Evolutionary conservation across 352 stramenopile genomes (phyloP), one percentile per base, ranked within the genome.

Genomic region (Blastocystis sp.): DNA sequence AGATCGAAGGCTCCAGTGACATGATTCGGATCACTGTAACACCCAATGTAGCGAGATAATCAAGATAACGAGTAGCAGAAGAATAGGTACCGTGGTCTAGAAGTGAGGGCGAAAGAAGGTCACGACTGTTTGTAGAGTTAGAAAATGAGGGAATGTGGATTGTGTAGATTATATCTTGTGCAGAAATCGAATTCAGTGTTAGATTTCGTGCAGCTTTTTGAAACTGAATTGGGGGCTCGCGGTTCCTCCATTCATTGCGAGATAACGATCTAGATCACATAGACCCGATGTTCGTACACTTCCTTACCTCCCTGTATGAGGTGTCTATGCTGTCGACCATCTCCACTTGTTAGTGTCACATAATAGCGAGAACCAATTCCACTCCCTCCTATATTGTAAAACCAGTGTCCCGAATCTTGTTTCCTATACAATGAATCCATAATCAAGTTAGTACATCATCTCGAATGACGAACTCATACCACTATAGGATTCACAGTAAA

Each of bases 61-160:
- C 18, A 5, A 80, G 11, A 9, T 47, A 47, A 15, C 5, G 29
- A 13, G 29, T 23, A 9, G 50, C 45, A 2, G 70, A 66, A 15
- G 15, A 23, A 56, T 80, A 80, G 9, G 70, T 80, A 4, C 70
- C 70, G 11, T 41, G n/a, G 18, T 63, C 70, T 80, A 37, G 11
- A 29, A 47, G n/a, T 59, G 29, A 80, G 3, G 37, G 5, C 1
- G 1, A 23, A 23, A 76, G 13, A 43, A 8, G 56, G n/a, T 9
- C 11, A 59, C 4, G 29, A 79, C 68, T 11, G 26, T 79, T 79
- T 20, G 26, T 39, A 37, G 7, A 11, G 11, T 26, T 64, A 13
- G 45, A n/a, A n/a, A 80, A 80, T n/a, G 70, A 80, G 5, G 70
- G 70, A 20, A 80, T 47, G 20, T 80, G 70, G n/a, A 80, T 26